Conservation (phyloP, 257 asterid species). For the Fraxinus excelsior region DNA sequence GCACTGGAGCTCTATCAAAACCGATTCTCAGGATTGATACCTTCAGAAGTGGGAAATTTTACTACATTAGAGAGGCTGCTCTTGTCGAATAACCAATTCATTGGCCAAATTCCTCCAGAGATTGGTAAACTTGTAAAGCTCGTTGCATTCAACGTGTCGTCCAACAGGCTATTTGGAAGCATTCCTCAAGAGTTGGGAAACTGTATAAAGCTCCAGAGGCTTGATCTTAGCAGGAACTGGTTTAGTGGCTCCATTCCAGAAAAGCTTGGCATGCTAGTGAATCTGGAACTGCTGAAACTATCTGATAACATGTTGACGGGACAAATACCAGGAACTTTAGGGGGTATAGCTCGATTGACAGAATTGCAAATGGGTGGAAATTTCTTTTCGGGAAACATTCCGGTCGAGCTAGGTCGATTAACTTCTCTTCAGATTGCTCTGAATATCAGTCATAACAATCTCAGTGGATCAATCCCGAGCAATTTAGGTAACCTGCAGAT, state of each 20-base stretch:
- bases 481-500: conserved; percentile 70
- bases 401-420: conserved; percentile 73
- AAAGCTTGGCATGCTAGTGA: conserved; percentile 65
- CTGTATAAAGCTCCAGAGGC: conserved; percentile 76
- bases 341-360: conserved; percentile 62
- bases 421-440: conserved; percentile 74
- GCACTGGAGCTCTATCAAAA: conserved; percentile 77
- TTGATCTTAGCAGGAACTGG: conserved; percentile 73
- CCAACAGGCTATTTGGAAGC: conserved; percentile 53
- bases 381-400: conserved; percentile 61
- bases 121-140: conserved; percentile 75
- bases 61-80: conserved; percentile 71
- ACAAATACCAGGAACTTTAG: conserved; percentile 62
- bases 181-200: conserved; percentile 73
- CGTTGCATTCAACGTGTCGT: conserved; percentile 76
- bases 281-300: conserved; percentile 68
- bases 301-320: conserved; percentile 72
- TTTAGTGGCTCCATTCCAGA: conserved; percentile 61
- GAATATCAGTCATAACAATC: conserved; percentile 67
- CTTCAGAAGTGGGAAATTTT: conserved; percentile 61
- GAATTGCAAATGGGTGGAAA: conserved; percentile 90
- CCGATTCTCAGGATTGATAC: conserved; percentile 69
- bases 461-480: conserved; percentile 64
- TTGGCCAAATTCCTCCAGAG: conserved; percentile 71
- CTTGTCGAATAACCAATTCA: conserved; percentile 62